These are phyloP conservation scores for Cercospora brassicicola DNA, from an alignment of 2,329 filamentous ascomycete genomes.

Conservation along the genomic window DNA sequence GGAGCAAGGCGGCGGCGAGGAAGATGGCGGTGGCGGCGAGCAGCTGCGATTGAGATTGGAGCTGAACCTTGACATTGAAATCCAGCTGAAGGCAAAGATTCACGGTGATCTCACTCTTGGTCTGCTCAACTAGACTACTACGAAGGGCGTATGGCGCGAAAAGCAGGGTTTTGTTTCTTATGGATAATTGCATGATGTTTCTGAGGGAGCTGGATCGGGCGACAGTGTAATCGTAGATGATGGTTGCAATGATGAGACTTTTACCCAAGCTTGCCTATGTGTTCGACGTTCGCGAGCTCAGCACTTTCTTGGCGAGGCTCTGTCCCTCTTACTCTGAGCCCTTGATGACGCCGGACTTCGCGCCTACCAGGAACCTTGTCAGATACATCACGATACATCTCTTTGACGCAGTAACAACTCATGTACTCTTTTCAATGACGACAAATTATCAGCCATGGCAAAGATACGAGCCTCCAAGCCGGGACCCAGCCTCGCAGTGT, in stretches of 20 bases:
- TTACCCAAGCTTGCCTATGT: neutral
- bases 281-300: neutral
- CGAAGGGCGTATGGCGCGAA: slow-evolving; percentile 1
- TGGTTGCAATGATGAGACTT: neutral
- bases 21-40: slow-evolving; percentile 47
- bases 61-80: slow-evolving; percentile 63
- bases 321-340: neutral
- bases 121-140: slow-evolving; percentile 42
- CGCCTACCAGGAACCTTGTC: neutral
- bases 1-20: slow-evolving; percentile 37
- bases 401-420: neutral
- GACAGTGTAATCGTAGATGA: neutral
- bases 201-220: neutral
- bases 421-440: slow-evolving; percentile 1
- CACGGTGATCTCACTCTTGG: slow-evolving; percentile 63
- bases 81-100: slow-evolving; percentile 65
- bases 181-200: neutral
- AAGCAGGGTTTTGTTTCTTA: neutral
- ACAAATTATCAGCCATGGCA: slow-evolving; percentile 8
- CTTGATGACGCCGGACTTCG: neutral
- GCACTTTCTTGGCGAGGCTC: neutral
- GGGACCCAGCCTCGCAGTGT: neutral
- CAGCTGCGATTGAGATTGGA: slow-evolving; percentile 59
- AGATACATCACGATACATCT: neutral
- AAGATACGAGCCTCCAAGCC: neutral